Percentiles rank a stretch among this genome's conserved stretches.
Conservation (phyloP, 2,329 filamentous ascomycete species). For the Niveomyces coronatus region DNA sequence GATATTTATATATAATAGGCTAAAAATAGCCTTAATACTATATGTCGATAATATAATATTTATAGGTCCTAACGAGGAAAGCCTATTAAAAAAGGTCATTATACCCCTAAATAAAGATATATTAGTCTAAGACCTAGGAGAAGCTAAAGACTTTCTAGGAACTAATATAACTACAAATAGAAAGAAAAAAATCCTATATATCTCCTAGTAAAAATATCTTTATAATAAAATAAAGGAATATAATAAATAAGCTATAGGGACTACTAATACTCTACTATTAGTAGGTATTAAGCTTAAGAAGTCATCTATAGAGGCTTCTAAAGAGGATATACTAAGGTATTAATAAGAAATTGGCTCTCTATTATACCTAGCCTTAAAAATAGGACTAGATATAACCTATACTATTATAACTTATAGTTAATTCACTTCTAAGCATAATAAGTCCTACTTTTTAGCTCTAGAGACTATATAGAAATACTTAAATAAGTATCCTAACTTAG, state of each 20-base stretch:
- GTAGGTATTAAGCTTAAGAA: conserved; percentile 1
- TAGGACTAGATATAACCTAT: conserved; percentile 2
- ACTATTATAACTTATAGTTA: not conserved
- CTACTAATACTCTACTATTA: not conserved
- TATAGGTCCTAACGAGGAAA: too few species aligned
- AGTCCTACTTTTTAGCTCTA: not conserved
- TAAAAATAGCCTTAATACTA: too few species aligned
- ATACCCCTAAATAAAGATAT: not conserved
- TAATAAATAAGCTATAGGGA: conserved; percentile 6
- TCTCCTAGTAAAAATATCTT: conserved; percentile 1
- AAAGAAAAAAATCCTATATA: not conserved
- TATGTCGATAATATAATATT: too few species aligned
- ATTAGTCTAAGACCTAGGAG: not conserved
- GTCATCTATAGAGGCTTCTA: not conserved
- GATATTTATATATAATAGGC: too few species aligned
- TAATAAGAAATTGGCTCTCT: conserved; percentile 5
- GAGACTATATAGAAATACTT: conserved; percentile 5
- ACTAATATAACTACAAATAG: conserved; percentile 2
- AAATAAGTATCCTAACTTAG: conserved; percentile 3
- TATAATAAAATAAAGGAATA: not conserved
- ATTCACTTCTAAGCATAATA: conserved; percentile 3
- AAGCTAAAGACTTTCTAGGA: not conserved
- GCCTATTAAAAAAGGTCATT: too few species aligned
- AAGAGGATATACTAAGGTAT: conserved; percentile 2
- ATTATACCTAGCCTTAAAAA: conserved; percentile 4